Evolutionary conservation across 139 green algal genomes (phyloP).

Genomic region (Chlorella vulgaris): DNA sequence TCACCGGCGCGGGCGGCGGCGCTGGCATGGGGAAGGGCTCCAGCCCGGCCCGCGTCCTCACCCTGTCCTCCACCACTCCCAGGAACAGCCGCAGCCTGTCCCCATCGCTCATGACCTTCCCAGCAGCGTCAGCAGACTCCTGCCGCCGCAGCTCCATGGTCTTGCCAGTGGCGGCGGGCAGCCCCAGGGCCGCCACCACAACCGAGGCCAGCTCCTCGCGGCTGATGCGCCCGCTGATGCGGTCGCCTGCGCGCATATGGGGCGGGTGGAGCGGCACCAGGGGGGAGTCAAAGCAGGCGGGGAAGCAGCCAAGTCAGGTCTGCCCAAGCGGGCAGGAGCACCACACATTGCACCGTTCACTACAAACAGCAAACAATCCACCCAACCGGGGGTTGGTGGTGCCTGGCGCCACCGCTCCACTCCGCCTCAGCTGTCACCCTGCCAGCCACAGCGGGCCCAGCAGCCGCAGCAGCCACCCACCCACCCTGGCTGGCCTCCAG

Average conservation of each 20-base stretch:
- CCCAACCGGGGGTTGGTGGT: too few relatives aligned
- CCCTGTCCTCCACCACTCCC: slow-evolving; percentile 48
- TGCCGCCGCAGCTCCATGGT: slow-evolving; percentile 81
- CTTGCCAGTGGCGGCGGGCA: slow-evolving; percentile 67
- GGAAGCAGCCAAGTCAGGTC: too few relatives aligned
- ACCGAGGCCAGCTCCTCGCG: slow-evolving; percentile 73
- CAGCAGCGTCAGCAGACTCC: slow-evolving; percentile 59
- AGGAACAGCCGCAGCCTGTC: slow-evolving; percentile 30
- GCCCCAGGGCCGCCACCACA: slow-evolving; percentile 44
- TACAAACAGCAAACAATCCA: too few relatives aligned
- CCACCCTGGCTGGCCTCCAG: neutral
- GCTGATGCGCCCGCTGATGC: slow-evolving; percentile 59
- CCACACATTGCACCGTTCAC: too few relatives aligned
- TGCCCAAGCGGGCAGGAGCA: too few relatives aligned
- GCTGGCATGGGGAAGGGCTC: slow-evolving; percentile 70
- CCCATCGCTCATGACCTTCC: slow-evolving; percentile 45
- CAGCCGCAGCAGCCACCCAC: neutral
- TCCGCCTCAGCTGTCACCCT: neutral
- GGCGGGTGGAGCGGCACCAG: neutral
- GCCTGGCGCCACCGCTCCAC: neutral
- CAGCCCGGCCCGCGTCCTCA: slow-evolving; percentile 67
- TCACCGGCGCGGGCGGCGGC: slow-evolving; percentile 67
- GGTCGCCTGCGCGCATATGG: slow-evolving; percentile 64
- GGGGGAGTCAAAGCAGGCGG: neutral
- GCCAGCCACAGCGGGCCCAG: too few relatives aligned